Evolutionary conservation across 2,329 filamentous ascomycete species (phyloP).

Genomic region (Venturia asperata): DNA sequence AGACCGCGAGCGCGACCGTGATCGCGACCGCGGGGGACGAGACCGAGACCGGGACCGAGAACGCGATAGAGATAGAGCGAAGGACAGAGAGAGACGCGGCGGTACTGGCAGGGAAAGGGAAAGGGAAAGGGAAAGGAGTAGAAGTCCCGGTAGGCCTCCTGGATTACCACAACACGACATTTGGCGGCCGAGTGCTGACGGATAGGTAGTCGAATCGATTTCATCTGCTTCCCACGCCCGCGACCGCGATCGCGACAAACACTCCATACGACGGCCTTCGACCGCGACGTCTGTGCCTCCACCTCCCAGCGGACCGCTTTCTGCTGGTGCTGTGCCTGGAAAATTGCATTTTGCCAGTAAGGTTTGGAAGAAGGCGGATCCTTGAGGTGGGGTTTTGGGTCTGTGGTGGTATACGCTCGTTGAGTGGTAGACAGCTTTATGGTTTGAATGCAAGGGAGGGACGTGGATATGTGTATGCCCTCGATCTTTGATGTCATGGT

Average conservation of each 20-base stretch:
- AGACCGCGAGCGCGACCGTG: conserved; percentile 12
- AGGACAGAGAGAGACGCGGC: conserved; percentile 16
- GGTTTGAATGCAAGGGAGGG: background rate
- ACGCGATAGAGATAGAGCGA: conserved; percentile 20
- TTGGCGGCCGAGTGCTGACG: conserved; percentile 14
- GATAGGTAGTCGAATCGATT: conserved; percentile 12
- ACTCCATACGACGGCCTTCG: background rate
- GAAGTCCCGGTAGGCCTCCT: conserved; percentile 8
- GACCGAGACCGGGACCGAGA: conserved; percentile 26
- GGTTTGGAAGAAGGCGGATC: conserved; percentile 16
- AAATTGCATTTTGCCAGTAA: conserved; percentile 16
- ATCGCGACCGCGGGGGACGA: conserved; percentile 21
- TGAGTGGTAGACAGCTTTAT: background rate
- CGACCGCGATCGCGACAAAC: too few species aligned
- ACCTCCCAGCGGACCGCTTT: background rate
- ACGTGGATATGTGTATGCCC: background rate
- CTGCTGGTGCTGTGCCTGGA: conserved; percentile 3
- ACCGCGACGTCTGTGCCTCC: conserved; percentile 5
- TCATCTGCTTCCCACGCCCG: background rate
- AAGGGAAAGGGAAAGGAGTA: conserved; percentile 20
- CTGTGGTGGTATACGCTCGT: background rate
- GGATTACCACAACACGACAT: conserved; percentile 12
- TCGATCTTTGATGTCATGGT: background rate
- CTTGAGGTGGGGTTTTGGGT: background rate
- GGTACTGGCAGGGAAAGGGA: conserved; percentile 28